These are phyloP conservation scores for Termitomyces sp. DNA, from an alignment of 768 basidiomycete genomes.

Conservation along the genomic window DNA sequence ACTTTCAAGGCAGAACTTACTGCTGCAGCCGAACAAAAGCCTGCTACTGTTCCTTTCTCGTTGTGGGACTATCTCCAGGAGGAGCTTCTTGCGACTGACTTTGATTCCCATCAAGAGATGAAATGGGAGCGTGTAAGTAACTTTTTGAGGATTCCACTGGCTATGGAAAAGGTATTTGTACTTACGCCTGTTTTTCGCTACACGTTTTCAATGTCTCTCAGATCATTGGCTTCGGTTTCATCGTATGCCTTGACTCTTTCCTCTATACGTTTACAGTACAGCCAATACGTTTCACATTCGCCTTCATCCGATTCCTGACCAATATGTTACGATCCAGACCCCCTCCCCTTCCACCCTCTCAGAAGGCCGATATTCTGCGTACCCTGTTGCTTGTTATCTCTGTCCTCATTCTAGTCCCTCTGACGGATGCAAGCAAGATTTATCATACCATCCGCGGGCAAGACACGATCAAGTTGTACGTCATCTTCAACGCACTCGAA, in stretches of 20 bases:
- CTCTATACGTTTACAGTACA: constrained; percentile 97
- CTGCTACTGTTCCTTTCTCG: constrained; percentile 52
- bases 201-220: constrained; percentile 20
- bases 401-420: constrained; percentile 65
- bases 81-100: constrained; percentile 87
- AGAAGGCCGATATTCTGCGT: constrained; percentile 91
- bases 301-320: constrained; percentile 47
- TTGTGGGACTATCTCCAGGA: constrained; percentile 91
- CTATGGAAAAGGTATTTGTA: constrained; percentile 82
- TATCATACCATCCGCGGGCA: constrained; percentile 97
- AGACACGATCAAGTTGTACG: constrained; percentile 98
- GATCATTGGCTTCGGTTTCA: constrained; percentile 89
- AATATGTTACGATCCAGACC: constrained; percentile 46
- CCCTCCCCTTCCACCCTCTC: constrained; percentile 70
- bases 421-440: constrained; percentile 95
- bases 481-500: constrained; percentile 98
- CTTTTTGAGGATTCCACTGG: constrained; percentile 87
- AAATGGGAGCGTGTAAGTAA: constrained; percentile 97
- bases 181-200: constrained; percentile 1
- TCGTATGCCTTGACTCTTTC: constrained; percentile 95
- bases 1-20: constrained; percentile 14
- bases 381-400: constrained; percentile 71
- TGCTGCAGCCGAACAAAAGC: constrained; percentile 14
- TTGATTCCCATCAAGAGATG: constrained; percentile 88
- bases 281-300: constrained; percentile 80